phyloP scores from a whole-genome alignment of 2,329 filamentous ascomycete genomes.

The Setomelanomma holmii region DNA sequence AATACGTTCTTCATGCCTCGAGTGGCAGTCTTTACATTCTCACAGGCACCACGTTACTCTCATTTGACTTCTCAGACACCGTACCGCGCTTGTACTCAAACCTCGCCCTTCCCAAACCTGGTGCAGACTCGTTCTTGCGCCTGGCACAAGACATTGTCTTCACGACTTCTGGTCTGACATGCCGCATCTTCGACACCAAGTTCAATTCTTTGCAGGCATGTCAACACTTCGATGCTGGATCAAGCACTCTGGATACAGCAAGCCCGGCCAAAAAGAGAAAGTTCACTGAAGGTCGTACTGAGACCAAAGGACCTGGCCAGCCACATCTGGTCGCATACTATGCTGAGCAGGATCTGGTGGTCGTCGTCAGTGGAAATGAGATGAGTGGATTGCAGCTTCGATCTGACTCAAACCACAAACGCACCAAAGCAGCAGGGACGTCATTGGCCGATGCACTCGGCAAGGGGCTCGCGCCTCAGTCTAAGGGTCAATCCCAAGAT shows the following conservation, averaged over 20 bases:
- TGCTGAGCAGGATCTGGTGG: slow-evolving; percentile 69
- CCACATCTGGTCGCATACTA: slow-evolving; percentile 59
- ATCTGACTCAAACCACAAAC: slow-evolving; percentile 42
- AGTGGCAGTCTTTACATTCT: slow-evolving; percentile 71
- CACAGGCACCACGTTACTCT: slow-evolving; percentile 59
- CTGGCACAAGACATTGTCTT: slow-evolving; percentile 72
- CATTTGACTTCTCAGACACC: slow-evolving; percentile 69
- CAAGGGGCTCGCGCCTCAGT: slow-evolving; percentile 58
- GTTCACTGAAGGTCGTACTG: slow-evolving; percentile 35
- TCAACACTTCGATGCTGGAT: slow-evolving; percentile 38
- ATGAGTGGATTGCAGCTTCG: slow-evolving; percentile 70
- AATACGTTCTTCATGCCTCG: slow-evolving; percentile 67
- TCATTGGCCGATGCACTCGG: slow-evolving; percentile 77
- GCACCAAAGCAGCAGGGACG: slow-evolving; percentile 54
- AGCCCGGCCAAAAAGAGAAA: slow-evolving; percentile 45
- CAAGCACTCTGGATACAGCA: slow-evolving; percentile 37
- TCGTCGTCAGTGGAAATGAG: slow-evolving; percentile 69
- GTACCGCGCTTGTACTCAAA: slow-evolving; percentile 65
- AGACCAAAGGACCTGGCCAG: slow-evolving; percentile 54
- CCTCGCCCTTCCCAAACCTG: slow-evolving; percentile 59
- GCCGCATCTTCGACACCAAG: slow-evolving; percentile 69
- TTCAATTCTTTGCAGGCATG: slow-evolving; percentile 62
- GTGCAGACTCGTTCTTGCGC: slow-evolving; percentile 68
- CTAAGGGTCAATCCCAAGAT: slow-evolving; percentile 17
- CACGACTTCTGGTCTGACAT: slow-evolving; percentile 62